Percentiles rank a stretch among this genome's conserved stretches.
These are phyloP conservation scores for Athelia sp. DNA, from an alignment of 1,284 basidiomycete genomes.

Conservation along the genomic window DNA sequence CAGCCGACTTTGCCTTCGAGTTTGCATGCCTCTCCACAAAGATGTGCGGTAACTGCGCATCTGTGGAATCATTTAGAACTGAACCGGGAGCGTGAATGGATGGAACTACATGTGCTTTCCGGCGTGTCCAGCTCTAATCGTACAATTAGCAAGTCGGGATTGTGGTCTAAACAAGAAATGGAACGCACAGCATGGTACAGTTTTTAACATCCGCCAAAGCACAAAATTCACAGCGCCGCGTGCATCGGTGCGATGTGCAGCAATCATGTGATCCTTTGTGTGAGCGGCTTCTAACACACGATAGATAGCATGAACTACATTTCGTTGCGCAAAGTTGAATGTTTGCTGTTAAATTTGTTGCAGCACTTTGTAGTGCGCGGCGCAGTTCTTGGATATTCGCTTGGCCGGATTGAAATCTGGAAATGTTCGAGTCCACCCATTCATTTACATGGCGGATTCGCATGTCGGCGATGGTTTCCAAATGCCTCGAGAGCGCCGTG, in stretches of 20 bases:
- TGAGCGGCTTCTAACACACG: slow-evolving; percentile 37
- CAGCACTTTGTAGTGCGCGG: slow-evolving; percentile 34
- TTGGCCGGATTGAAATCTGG: slow-evolving; percentile 37
- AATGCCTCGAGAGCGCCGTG: slow-evolving; percentile 26
- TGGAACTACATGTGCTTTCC: slow-evolving; percentile 44
- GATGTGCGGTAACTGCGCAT: slow-evolving; percentile 42
- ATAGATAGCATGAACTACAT: slow-evolving; percentile 42
- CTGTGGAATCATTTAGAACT: slow-evolving; percentile 20
- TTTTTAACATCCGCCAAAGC: slow-evolving; percentile 19
- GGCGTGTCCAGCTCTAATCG: slow-evolving; percentile 47
- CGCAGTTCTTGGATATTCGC: slow-evolving; percentile 42
- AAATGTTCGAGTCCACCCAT: slow-evolving; percentile 47
- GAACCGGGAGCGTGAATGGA: not conserved
- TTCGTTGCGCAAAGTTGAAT: slow-evolving; percentile 43
- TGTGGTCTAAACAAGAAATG: too few relatives aligned
- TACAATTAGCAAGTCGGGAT: slow-evolving; percentile 3
- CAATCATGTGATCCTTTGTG: slow-evolving; percentile 48
- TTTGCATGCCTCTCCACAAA: slow-evolving; percentile 45
- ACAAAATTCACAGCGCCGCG: slow-evolving; percentile 36
- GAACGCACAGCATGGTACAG: slow-evolving; percentile 42
- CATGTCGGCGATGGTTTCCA: slow-evolving; percentile 31
- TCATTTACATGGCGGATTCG: slow-evolving; percentile 40
- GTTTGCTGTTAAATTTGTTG: slow-evolving; percentile 38
- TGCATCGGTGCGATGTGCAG: slow-evolving; percentile 41
- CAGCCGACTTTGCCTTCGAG: slow-evolving; percentile 42